Percentiles rank a stretch among this genome's conserved stretches.
Conservation (phyloP, 106 monocot genomes). For the Phalaenopsis equestris region DNA sequence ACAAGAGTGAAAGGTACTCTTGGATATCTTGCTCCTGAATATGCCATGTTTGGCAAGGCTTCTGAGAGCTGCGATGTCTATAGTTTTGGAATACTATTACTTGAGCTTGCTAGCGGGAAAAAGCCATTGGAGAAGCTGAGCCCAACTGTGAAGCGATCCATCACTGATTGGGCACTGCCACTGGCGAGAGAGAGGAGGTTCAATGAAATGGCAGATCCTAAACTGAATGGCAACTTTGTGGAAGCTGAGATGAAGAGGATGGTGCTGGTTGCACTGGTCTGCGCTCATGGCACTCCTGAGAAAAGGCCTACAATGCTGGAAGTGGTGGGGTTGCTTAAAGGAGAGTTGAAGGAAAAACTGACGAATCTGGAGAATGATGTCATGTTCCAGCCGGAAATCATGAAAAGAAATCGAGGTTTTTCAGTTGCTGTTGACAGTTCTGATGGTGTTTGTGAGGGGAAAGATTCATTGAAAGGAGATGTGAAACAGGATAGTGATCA, state of each 20-base stretch:
- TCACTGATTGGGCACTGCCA: slow-evolving; percentile 58
- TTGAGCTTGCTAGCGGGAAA: slow-evolving; percentile 51
- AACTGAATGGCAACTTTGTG: slow-evolving; percentile 29
- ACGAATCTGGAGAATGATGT: slow-evolving; percentile 16
- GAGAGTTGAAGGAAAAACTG: slow-evolving; percentile 11
- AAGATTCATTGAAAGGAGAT: slow-evolving; percentile 5
- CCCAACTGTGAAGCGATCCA: slow-evolving; percentile 12
- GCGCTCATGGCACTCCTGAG: slow-evolving; percentile 30
- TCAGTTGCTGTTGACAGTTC: slow-evolving; percentile 3
- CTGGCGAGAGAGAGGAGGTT: slow-evolving; percentile 31
- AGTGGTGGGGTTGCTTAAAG: slow-evolving; percentile 32
- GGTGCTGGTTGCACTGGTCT: slow-evolving; percentile 44
- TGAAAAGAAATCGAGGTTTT: background rate
- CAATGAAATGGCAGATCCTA: slow-evolving; percentile 35
- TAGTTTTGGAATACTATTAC: slow-evolving; percentile 51
- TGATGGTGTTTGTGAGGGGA: slow-evolving; percentile 1
- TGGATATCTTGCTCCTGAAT: slow-evolving; percentile 60
- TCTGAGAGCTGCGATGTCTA: slow-evolving; percentile 65
- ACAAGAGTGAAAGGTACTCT: slow-evolving; percentile 47
- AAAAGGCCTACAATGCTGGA: slow-evolving; percentile 13
- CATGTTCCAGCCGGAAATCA: slow-evolving; percentile 17
- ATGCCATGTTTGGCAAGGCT: slow-evolving; percentile 47
- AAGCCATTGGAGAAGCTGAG: slow-evolving; percentile 37
- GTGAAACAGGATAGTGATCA: background rate
- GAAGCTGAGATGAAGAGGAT: slow-evolving; percentile 32